Evolutionary conservation across 371 early-diverging fungal species (phyloP).

Genomic region (Apophysomyces sp.): DNA sequence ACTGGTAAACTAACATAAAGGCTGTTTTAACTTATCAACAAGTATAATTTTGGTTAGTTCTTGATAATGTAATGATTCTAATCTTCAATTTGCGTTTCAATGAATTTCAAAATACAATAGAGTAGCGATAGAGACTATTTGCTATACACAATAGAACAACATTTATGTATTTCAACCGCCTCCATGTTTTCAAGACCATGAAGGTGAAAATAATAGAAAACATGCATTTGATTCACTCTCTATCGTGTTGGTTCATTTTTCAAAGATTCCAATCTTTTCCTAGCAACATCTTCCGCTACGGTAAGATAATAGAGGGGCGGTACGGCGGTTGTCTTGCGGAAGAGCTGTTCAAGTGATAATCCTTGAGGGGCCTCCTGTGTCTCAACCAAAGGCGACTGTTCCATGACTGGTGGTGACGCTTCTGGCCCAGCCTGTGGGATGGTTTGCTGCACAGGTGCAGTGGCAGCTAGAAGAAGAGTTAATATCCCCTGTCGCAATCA

Average conservation of each 20-base stretch:
- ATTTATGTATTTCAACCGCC: neutral
- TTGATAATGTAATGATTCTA: no score
- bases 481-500: neutral
- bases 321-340: constrained; percentile 47
- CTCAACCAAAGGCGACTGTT: neutral
- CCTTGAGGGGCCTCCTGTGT: neutral
- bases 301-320: constrained; percentile 59
- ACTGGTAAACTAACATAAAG: no score
- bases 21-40: no score
- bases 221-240: neutral
- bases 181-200: neutral
- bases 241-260: constrained; percentile 7
- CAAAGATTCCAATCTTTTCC: constrained; percentile 25
- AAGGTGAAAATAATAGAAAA: neutral
- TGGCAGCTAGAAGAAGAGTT: constrained; percentile 7
- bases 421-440: neutral
- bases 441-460: constrained; percentile 5
- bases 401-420: neutral
- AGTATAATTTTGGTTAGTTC: no score
- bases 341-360: constrained; percentile 47
- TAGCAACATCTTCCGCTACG: constrained; percentile 38
- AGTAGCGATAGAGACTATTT: no score
- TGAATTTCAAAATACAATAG: no score
- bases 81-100: no score
- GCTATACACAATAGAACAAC: no score